Conservation (phyloP, 2,329 filamentous ascomycete species). For the Hymenoscyphus occultus region DNA sequence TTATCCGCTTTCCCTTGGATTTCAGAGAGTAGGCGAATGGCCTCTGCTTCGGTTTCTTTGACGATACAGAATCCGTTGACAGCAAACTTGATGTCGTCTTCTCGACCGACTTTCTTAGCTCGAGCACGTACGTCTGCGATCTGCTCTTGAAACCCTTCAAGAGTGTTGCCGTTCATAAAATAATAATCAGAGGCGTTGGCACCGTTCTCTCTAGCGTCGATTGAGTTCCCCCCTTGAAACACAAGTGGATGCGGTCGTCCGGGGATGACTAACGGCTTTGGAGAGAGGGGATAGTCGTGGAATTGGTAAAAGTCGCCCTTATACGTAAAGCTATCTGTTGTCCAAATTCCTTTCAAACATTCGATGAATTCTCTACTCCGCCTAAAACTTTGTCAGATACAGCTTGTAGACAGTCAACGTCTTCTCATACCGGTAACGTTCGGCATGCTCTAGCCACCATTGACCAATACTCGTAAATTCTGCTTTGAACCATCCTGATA, state of each 20-base stretch:
- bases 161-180: constrained; percentile 56
- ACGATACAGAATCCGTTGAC: constrained; percentile 51
- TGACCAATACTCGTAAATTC: constrained; percentile 51
- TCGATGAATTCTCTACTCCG: constrained; percentile 50
- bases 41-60: constrained; percentile 49
- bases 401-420: not conserved
- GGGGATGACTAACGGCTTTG: constrained; percentile 46
- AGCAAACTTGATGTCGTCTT: constrained; percentile 46
- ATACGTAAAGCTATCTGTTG: constrained; percentile 47
- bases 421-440: constrained; percentile 42
- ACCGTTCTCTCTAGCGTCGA: constrained; percentile 49
- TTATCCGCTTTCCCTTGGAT: constrained; percentile 52
- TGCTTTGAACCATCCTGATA: constrained; percentile 53
- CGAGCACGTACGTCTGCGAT: constrained; percentile 48
- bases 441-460: constrained; percentile 54
- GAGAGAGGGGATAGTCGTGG: constrained; percentile 47
- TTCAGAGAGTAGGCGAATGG: constrained; percentile 46
- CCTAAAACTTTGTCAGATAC: constrained; percentile 12
- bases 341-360: constrained; percentile 51
- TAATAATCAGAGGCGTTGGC: constrained; percentile 49
- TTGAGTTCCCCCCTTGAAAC: constrained; percentile 52
- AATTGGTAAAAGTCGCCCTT: constrained; percentile 53
- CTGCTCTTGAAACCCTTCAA: constrained; percentile 50
- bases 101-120: constrained; percentile 44
- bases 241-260: constrained; percentile 49